Evolutionary conservation across 805 yeast genomes (phyloP).

Genomic region (Huiozyma sinensis): DNA sequence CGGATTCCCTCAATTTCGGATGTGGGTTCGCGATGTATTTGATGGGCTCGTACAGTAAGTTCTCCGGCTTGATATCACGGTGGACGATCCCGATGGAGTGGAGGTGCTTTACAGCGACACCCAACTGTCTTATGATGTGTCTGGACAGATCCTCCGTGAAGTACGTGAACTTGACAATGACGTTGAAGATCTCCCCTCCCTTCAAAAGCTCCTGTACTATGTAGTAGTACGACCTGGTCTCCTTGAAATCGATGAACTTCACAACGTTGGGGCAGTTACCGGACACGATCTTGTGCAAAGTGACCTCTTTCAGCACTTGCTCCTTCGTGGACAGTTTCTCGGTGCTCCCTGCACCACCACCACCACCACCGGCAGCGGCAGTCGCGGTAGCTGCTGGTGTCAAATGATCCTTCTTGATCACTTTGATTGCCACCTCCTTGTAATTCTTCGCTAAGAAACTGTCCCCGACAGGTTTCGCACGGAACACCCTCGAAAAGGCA

Average conservation of each 20-base stretch:
- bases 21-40: constrained; percentile 34
- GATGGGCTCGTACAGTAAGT: constrained; percentile 54
- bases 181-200: constrained; percentile 70
- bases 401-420: constrained; percentile 59
- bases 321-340: constrained; percentile 28
- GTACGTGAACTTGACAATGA: constrained; percentile 56
- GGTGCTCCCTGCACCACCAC: constrained; percentile 5
- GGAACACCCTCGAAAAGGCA: constrained; percentile 67
- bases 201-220: constrained; percentile 61
- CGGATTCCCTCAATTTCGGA: constrained; percentile 43
- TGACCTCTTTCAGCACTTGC: constrained; percentile 71
- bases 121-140: constrained; percentile 54
- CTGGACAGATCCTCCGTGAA: constrained; percentile 54
- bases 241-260: constrained; percentile 53
- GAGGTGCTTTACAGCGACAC: constrained; percentile 52
- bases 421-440: constrained; percentile 39
- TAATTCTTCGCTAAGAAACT: constrained; percentile 8
- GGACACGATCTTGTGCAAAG: constrained; percentile 55
- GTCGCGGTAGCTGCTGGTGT: constrained; percentile 33
- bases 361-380: neutral
- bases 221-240: constrained; percentile 49
- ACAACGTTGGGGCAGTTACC: constrained; percentile 44
- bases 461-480: constrained; percentile 33
- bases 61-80: constrained; percentile 77
- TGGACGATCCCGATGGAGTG: constrained; percentile 75